A percentile compares a stretch with the other conserved stretches of the same genome.
These are phyloP conservation scores for Paecilomyces niveus DNA, from an alignment of 2,329 filamentous ascomycete genomes.

Conservation along the genomic window DNA sequence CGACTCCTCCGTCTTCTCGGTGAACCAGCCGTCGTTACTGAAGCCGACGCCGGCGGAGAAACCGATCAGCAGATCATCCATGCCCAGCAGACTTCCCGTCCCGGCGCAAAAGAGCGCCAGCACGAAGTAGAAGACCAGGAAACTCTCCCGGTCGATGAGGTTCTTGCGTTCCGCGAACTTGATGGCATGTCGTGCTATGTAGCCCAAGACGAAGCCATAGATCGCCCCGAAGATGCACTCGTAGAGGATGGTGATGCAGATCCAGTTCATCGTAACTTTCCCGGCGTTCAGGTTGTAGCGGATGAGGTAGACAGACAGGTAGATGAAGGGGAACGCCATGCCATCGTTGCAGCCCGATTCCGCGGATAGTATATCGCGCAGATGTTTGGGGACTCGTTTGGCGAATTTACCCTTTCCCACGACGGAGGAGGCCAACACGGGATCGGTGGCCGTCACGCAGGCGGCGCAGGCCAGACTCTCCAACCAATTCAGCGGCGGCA, in stretches of 20 bases:
- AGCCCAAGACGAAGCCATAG: conserved; percentile 81
- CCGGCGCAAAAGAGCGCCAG: conserved; percentile 92
- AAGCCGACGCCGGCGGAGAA: conserved; percentile 97
- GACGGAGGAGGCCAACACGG: conserved; percentile 92
- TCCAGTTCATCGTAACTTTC: conserved; percentile 74
- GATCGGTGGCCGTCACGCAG: conserved; percentile 95
- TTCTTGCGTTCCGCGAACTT: conserved; percentile 77
- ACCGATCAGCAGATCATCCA: conserved; percentile 90
- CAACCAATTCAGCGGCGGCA: conserved; percentile 72
- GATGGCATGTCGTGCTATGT: conserved; percentile 84
- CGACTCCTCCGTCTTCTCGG: conserved; percentile 94
- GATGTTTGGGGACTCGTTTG: conserved; percentile 92
- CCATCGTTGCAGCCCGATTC: conserved; percentile 99
- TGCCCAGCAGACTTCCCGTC: conserved; percentile 79
- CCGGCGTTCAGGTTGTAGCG: conserved; percentile 64
- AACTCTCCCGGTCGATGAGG: conserved; percentile 91
- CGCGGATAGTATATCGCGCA: conserved; percentile 87
- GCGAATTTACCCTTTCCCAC: conserved; percentile 99
- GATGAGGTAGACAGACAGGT: conserved; percentile 84
- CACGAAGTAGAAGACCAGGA: conserved; percentile 97
- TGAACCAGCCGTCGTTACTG: conserved; percentile 98
- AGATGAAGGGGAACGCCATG: conserved; percentile 98
- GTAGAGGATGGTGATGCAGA: conserved; percentile 84
- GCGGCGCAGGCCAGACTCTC: conserved; percentile 81
- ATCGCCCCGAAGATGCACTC: conserved; percentile 91